Conservation (phyloP, 2,329 filamentous ascomycete genomes). For the Cladophialophora chaetospira region DNA sequence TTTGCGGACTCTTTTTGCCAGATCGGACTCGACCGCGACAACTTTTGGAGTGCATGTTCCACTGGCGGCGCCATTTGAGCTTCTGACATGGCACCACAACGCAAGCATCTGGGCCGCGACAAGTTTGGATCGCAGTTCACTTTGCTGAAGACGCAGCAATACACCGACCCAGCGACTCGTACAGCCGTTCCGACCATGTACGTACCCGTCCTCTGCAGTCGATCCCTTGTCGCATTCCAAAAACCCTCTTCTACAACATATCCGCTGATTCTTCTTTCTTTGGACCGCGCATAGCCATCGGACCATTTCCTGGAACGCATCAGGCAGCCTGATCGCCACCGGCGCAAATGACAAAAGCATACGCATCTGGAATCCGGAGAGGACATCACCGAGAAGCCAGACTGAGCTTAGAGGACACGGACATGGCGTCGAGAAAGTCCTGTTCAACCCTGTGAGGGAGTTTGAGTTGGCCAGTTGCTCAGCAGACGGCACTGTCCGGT, state of each 20-base stretch:
- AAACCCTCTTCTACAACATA: slow-evolving; percentile 8
- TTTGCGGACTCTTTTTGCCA: too few relatives aligned
- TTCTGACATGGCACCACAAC: slow-evolving; percentile 34
- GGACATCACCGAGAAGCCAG: slow-evolving; percentile 49
- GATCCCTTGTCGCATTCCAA: not conserved
- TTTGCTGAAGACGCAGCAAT: slow-evolving; percentile 69
- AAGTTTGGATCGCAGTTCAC: slow-evolving; percentile 68
- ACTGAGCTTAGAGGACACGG: slow-evolving; percentile 53
- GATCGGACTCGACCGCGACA: too few relatives aligned
- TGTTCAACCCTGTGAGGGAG: slow-evolving; percentile 53
- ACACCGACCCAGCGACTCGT: slow-evolving; percentile 63
- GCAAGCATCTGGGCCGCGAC: slow-evolving; percentile 60
- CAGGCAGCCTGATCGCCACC: slow-evolving; percentile 80
- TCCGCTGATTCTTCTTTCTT: slow-evolving; percentile 29
- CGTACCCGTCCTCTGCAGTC: slow-evolving; percentile 34
- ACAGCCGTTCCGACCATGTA: slow-evolving; percentile 61
- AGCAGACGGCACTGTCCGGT: slow-evolving; percentile 51
- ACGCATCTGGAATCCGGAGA: slow-evolving; percentile 81
- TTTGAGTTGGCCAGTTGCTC: slow-evolving; percentile 54
- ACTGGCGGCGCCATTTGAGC: too few relatives aligned
- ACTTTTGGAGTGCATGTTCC: too few relatives aligned
- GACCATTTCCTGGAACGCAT: slow-evolving; percentile 85
- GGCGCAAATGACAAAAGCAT: slow-evolving; percentile 85
- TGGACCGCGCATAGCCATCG: slow-evolving; percentile 61
- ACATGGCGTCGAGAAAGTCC: slow-evolving; percentile 50